Base-by-base conservation (phyloP, 2,329 filamentous ascomycete species). In the Alternaria solani region DNA sequence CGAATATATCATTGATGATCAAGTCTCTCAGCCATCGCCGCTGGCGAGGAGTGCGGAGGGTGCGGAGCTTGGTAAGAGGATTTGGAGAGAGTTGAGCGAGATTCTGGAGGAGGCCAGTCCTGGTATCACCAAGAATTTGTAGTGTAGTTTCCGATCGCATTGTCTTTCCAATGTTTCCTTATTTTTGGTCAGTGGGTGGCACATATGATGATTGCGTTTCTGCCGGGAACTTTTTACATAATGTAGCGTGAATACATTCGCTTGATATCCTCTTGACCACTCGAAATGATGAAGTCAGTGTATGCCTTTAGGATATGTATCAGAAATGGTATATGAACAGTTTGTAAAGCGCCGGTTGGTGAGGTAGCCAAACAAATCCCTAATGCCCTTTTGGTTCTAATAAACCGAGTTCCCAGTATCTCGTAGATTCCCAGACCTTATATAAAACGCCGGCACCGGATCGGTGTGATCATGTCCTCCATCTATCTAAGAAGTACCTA, bases 21-120 rank as follows among this genome's bases (percentile, higher is more conserved):
- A 63, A 43, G 62, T 78, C 5, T 61, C 59, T 26, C 32, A 55
- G 18, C 71, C 70, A n/a, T 65, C 72, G 4, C 54, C 58, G 28
- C 59, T 80, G 28, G 77, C 79, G 4, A 64, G 66, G 42, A 74
- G 74, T 11, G 63, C 68, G 5, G 71, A 75, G 41, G 79, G 79
- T 1, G 46, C 62, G 18, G 68, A 70, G 53, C 20, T 75, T 25
- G 75, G 78, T 61, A 65, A 62, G 54, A 65, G 69, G 52, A 67
- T 79, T 1, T 81, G 79, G 79, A 47, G 59, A 2, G 78, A 81
- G 64, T 51, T 81, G 61, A 65, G 57, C 5, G 66, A 61, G 38
- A 76, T 74, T 58, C 56, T 81, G 57, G 74, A 81, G 59, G 57
- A 54, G 18, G 76, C 79, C 38, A 55, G 62, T 43, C 68, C 65